Conservation (phyloP, 129 eudicot species). For the Lactuca sativa region DNA sequence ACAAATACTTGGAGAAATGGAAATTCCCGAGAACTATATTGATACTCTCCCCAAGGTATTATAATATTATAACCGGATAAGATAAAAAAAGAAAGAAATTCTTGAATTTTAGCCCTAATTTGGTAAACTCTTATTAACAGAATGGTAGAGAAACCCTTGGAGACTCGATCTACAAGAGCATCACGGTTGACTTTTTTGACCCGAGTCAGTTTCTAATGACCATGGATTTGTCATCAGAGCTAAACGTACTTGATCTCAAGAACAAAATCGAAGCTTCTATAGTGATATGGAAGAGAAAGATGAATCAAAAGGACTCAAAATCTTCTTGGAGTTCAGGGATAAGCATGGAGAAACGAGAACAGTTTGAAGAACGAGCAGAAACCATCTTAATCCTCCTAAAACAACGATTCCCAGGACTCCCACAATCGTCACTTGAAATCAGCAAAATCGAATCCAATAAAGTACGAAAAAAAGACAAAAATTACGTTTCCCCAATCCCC, state of each 20-base stretch:
- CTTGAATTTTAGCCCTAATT: too few species aligned
- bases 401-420: slow-evolving; percentile 73
- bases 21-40: slow-evolving; percentile 69
- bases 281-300: slow-evolving; percentile 81
- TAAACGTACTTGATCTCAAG: slow-evolving; percentile 70
- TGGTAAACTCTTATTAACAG: slow-evolving; percentile 34
- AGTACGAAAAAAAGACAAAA: slow-evolving; percentile 1
- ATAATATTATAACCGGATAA: too few species aligned
- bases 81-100: too few species aligned
- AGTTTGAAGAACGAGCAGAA: slow-evolving; percentile 86
- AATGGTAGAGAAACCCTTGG: slow-evolving; percentile 84
- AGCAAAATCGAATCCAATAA: slow-evolving; percentile 60
- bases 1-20: slow-evolving; percentile 72
- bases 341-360: slow-evolving; percentile 76
- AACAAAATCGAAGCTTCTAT: slow-evolving; percentile 88
- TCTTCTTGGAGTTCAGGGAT: slow-evolving; percentile 70
- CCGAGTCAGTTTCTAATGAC: slow-evolving; percentile 65
- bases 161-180: slow-evolving; percentile 64
- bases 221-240: slow-evolving; percentile 76
- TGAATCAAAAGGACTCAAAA: slow-evolving; percentile 65
- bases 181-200: slow-evolving; percentile 74
- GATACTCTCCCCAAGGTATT: slow-evolving; percentile 63
- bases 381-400: slow-evolving; percentile 71
- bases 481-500: neutral
- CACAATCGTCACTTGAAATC: slow-evolving; percentile 82